phyloP scores from a whole-genome alignment of 805 yeast genomes.

The Kluyveromyces dobzhanskii region DNA sequence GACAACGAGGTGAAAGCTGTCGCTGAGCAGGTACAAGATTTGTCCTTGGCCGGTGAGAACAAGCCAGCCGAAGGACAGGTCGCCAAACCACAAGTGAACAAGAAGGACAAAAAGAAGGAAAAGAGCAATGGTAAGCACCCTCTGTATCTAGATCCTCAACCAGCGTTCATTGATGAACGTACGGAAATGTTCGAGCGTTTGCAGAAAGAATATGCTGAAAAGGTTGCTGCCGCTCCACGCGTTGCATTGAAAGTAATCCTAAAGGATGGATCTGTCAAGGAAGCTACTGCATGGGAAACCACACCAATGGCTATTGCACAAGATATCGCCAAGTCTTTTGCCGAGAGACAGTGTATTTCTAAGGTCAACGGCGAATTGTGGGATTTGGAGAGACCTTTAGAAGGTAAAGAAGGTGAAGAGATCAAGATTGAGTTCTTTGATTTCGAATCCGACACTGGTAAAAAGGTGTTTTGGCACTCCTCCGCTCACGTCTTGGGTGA shows the following conservation, averaged over 20 bases:
- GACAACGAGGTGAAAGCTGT: conserved; percentile 19
- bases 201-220: conserved; percentile 68
- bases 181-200: conserved; percentile 70
- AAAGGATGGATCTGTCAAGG: conserved; percentile 76
- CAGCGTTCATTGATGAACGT: conserved; percentile 77
- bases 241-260: conserved; percentile 69
- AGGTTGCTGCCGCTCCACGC: conserved; percentile 51
- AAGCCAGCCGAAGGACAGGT: conserved; percentile 16
- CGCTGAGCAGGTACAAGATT: conserved; percentile 34
- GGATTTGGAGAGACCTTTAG: conserved; percentile 94
- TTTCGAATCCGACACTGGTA: conserved; percentile 91
- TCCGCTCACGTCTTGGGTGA: conserved; percentile 98
- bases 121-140: conserved; percentile 32
- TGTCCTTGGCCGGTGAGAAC: conserved; percentile 19
- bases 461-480: conserved; percentile 96
- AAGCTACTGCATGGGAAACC: conserved; percentile 82
- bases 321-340: conserved; percentile 76
- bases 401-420: conserved; percentile 40
- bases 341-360: conserved; percentile 84
- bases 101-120: conserved; percentile 31
- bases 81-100: conserved; percentile 19
- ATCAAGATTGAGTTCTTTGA: conserved; percentile 68
- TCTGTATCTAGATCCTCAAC: conserved; percentile 63
- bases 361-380: conserved; percentile 86
- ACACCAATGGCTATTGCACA: conserved; percentile 81